Conservation (phyloP, 2,329 filamentous ascomycete species). For the Clathrospora elynae region DNA sequence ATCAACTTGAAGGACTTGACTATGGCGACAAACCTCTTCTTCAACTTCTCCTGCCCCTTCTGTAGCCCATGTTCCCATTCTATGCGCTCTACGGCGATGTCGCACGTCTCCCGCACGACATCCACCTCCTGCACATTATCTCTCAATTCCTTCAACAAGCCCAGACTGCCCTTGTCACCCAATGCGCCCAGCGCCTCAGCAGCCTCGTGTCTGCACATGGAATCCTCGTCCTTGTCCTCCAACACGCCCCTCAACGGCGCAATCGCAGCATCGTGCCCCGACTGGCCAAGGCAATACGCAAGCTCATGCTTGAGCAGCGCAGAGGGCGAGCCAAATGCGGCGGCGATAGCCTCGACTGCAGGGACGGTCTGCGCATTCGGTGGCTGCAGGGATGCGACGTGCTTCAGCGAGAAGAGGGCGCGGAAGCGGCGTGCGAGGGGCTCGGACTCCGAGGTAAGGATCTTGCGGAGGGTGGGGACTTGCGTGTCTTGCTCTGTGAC, state of each 20-base stretch:
- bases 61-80: conserved; percentile 76
- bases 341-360: conserved; percentile 80
- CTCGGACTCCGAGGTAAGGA: conserved; percentile 77
- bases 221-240: conserved; percentile 78
- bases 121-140: conserved; percentile 77
- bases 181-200: conserved; percentile 92
- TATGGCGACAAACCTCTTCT: conserved; percentile 68
- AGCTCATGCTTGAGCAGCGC: conserved; percentile 95
- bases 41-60: conserved; percentile 72
- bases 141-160: conserved; percentile 72
- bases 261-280: conserved; percentile 74
- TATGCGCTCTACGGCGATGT: conserved; percentile 93
- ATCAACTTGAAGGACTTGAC: neutral
- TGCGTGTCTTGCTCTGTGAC: conserved; percentile 49
- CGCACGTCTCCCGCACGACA: conserved; percentile 91
- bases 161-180: conserved; percentile 74
- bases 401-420: conserved; percentile 96
- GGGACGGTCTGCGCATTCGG: conserved; percentile 63
- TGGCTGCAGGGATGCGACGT: conserved; percentile 74
- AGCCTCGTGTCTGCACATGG: conserved; percentile 96
- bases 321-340: conserved; percentile 81
- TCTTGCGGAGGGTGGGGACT: conserved; percentile 70
- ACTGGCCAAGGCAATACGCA: conserved; percentile 95
- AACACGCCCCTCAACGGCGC: conserved; percentile 75
- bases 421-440: conserved; percentile 90